Base-by-base conservation (phyloP, 306 rosid genomes). In the Macrotyloma uniflorum region DNA sequence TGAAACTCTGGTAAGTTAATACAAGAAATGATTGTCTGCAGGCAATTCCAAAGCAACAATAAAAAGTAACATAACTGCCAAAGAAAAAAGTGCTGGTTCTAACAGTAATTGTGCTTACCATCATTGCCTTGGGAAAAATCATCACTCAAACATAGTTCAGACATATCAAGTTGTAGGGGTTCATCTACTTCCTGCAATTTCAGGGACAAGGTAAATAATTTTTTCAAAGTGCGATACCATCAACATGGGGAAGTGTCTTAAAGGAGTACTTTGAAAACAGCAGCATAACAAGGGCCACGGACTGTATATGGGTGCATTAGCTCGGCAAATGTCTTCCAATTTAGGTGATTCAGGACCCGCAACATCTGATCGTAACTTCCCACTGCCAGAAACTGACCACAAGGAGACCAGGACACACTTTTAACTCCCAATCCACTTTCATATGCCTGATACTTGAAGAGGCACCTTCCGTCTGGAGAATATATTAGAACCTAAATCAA, bases 301-400 rank as follows among this genome's bases (percentile, higher is more conserved):
- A 94, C 93, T 12, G 91, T 86, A 79, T 89, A 83, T 32, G 85
- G 87, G 67, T 94, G 98, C 92, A 92, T 79, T 71, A 94, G 87
- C 87, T 94, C 98, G n/a, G 98, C 98, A 87, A 94, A 94, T 76
- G 97, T 94, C 82, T 90, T 94, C 98, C 98, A 94, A 72, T 97
- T 94, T 40, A 94, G 86, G 82, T 89, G 98, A 89, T 89, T 91
- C 76, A 94, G 85, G 79, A 92, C 97, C 80, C 97, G 91, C 93
- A 95, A 83, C 96, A 89, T 95, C 87, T 95, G 97, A 76, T 95
- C 99, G 83, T 92, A 95, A 81, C 98, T 94, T 54, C 98, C 97
- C 58, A 94, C 98, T 30, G 98, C 98, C 26, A 94, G 90, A 87
- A 87, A 94, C 80, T 91, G 98, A 36, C 98, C 98, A 88, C 97